A percentile compares a stretch with the other conserved stretches of the same genome.
Conservation (phyloP, 768 basidiomycete species). For the Russula sp. region DNA sequence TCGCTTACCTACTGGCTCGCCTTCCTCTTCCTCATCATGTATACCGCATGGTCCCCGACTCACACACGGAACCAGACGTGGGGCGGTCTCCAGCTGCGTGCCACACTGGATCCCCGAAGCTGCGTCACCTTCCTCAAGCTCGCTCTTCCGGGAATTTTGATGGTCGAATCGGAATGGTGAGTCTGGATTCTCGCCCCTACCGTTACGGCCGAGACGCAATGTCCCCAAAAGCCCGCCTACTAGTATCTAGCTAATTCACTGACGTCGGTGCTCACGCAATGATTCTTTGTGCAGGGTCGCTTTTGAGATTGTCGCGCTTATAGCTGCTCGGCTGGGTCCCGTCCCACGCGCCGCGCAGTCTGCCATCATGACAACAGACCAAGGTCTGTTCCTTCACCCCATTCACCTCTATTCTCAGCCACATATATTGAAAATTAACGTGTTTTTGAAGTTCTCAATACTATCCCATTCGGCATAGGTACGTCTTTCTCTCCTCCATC, state of each 20-base stretch:
- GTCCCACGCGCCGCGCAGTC: constrained; percentile 68
- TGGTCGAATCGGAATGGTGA: constrained; percentile 79
- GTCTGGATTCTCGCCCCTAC: constrained; percentile 12
- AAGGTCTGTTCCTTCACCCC: constrained; percentile 40
- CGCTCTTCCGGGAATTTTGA: constrained; percentile 70
- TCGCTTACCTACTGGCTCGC: constrained; percentile 66
- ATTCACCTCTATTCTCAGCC: not conserved
- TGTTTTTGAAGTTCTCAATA: constrained; percentile 49
- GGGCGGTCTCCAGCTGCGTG: constrained; percentile 48
- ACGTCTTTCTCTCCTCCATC: not conserved
- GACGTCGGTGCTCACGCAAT: not conserved
- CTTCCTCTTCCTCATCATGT: constrained; percentile 48
- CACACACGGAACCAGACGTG: constrained; percentile 57
- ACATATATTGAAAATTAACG: not conserved
- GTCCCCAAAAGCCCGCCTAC: not conserved
- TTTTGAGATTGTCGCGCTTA: constrained; percentile 76
- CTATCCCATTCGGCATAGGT: constrained; percentile 71
- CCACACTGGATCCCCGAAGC: constrained; percentile 42
- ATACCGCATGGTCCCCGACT: constrained; percentile 44
- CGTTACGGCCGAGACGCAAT: not conserved
- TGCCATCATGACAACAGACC: constrained; percentile 76
- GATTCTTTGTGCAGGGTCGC: constrained; percentile 48
- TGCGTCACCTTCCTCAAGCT: constrained; percentile 57
- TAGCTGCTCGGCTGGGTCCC: constrained; percentile 65
- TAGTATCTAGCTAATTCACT: not conserved